Evolutionary conservation across 352 stramenopile species (phyloP).

Genomic region (Globisporangium takayamanum): DNA sequence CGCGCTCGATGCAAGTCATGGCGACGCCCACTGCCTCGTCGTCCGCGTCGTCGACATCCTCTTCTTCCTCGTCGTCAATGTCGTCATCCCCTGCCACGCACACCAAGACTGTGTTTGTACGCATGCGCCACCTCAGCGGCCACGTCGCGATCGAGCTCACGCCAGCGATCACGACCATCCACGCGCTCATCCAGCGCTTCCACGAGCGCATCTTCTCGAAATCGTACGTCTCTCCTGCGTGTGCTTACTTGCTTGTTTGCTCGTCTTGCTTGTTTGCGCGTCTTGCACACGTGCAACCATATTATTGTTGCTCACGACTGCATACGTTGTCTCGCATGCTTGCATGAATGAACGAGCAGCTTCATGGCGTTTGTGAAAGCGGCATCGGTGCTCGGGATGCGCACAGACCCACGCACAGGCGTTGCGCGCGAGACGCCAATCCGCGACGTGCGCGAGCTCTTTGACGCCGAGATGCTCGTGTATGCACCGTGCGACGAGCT

Average conservation of each 20-base stretch:
- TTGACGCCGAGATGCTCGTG: slow-evolving; percentile 52
- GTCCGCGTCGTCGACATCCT: not conserved
- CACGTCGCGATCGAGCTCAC: slow-evolving; percentile 51
- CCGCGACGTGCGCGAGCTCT: slow-evolving; percentile 32
- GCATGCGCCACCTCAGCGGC: slow-evolving; percentile 65
- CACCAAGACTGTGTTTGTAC: slow-evolving; percentile 45
- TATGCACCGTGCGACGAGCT: slow-evolving; percentile 76
- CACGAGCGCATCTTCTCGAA: slow-evolving; percentile 70
- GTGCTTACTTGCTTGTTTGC: slow-evolving; percentile 1
- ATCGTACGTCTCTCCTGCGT: slow-evolving; percentile 26
- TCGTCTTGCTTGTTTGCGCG: slow-evolving; percentile 2
- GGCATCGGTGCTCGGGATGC: slow-evolving; percentile 38
- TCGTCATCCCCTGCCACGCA: not conserved
- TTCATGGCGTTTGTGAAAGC: slow-evolving; percentile 41
- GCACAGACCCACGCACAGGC: slow-evolving; percentile 13
- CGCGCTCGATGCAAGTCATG: slow-evolving; percentile 45
- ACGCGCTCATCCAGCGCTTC: slow-evolving; percentile 56
- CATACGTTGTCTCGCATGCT: not conserved
- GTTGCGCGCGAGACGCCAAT: slow-evolving; percentile 35
- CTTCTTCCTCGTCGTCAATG: not conserved
- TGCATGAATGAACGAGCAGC: not conserved
- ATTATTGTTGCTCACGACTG: slow-evolving; percentile 3
- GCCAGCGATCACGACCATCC: slow-evolving; percentile 23
- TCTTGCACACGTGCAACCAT: not conserved
- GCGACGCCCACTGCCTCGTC: slow-evolving; percentile 14